phyloP scores from a whole-genome alignment of 2,329 filamentous ascomycete species.

The Orbilia javanica region DNA sequence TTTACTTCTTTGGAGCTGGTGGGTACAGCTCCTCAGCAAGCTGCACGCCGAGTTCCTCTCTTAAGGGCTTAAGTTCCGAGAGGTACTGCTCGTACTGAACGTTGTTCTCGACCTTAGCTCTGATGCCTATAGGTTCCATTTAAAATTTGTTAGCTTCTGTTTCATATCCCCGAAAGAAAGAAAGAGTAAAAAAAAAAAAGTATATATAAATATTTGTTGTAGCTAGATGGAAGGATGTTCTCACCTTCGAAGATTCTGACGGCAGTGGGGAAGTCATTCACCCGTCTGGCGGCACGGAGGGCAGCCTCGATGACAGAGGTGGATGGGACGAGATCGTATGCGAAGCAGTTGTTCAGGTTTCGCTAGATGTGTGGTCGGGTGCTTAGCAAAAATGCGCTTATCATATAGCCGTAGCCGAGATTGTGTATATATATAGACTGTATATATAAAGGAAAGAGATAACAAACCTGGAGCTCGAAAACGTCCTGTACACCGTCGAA shows the following conservation, averaged over 20 bases:
- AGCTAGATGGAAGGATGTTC: too few relatives aligned
- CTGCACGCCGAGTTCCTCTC: slow-evolving; percentile 90
- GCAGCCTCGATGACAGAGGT: slow-evolving; percentile 90
- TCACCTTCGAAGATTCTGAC: slow-evolving; percentile 97
- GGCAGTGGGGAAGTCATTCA: slow-evolving; percentile 98
- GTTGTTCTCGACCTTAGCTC: slow-evolving; percentile 99
- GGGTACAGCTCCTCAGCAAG: slow-evolving; percentile 96
- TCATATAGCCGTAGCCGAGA: background rate
- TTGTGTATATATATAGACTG: too few relatives aligned
- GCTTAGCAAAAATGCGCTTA: slow-evolving; percentile 53
- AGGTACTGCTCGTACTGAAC: slow-evolving; percentile 97
- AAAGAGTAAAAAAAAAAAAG: background rate
- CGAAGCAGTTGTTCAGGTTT: slow-evolving; percentile 99
- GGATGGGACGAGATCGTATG: slow-evolving; percentile 98
- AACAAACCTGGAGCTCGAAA: slow-evolving; percentile 96
- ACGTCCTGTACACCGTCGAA: slow-evolving; percentile 98
- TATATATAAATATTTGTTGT: background rate
- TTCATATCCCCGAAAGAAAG: background rate
- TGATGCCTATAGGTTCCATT: slow-evolving; percentile 78
- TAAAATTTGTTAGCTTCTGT: background rate
- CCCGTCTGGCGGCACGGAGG: slow-evolving; percentile 90
- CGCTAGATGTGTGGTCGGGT: slow-evolving; percentile 70
- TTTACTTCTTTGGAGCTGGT: slow-evolving; percentile 36
- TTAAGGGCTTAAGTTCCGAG: slow-evolving; percentile 88
- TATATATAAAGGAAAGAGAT: slow-evolving; percentile 58